Evolutionary conservation across 768 basidiomycete species (phyloP).

Genomic region (Mycena galericulata): DNA sequence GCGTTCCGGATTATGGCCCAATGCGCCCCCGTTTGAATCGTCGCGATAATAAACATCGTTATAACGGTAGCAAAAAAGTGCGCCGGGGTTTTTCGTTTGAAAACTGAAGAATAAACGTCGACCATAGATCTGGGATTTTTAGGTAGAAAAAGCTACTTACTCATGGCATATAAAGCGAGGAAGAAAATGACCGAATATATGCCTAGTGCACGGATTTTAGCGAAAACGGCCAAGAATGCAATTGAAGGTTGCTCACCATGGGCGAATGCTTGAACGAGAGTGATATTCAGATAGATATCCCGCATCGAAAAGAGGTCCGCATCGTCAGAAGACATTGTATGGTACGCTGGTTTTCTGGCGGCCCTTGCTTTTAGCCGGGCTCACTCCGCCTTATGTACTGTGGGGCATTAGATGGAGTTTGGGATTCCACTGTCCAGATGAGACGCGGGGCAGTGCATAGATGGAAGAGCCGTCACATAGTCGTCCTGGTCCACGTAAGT

Average conservation of each 20-base stretch:
- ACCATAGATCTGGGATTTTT: not conserved
- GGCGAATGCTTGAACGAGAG: conserved; percentile 18
- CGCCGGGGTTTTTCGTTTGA: conserved; percentile 21
- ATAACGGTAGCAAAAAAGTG: conserved; percentile 14
- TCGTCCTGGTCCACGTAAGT: conserved; percentile 18
- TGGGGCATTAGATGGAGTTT: not conserved
- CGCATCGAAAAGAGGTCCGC: conserved; percentile 17
- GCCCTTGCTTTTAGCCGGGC: not conserved
- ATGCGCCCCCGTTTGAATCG: conserved; percentile 24
- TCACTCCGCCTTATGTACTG: too few relatives aligned
- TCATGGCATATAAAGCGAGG: conserved; percentile 30
- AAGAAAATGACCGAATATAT: conserved; percentile 28
- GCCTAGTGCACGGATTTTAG: not conserved
- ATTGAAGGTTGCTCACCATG: conserved; percentile 21
- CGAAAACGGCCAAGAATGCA: not conserved
- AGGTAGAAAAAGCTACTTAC: conserved; percentile 4
- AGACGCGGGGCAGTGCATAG: conserved; percentile 1
- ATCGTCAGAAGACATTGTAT: conserved; percentile 17
- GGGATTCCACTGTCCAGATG: too few relatives aligned
- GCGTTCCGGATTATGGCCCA: conserved; percentile 25
- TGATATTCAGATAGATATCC: conserved; percentile 30
- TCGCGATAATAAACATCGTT: conserved; percentile 23
- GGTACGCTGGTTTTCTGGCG: not conserved
- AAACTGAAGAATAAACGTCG: not conserved
- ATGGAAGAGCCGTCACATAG: not conserved